Evolutionary conservation across 768 basidiomycete genomes (phyloP), one percentile per base, ranked within the genome.

Genomic region (Boletellus sp.): DNA sequence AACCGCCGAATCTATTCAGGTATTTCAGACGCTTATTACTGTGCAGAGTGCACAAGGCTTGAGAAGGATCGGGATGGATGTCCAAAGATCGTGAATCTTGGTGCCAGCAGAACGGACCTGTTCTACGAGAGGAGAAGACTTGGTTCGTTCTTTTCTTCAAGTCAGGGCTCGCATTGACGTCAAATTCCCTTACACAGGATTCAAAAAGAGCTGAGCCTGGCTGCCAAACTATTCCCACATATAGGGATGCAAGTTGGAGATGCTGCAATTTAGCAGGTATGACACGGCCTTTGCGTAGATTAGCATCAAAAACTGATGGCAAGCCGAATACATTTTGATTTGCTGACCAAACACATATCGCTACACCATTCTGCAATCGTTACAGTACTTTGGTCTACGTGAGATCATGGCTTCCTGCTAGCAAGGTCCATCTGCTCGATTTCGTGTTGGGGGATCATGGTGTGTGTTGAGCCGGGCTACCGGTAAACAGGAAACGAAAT

Each of bases 1-100:
- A 53, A 45, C 2, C 17, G 6, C 26, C 23, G 31, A n/a, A 39
- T 39, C 3, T 31, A 33, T 19, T 47, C 42, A 95, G 95, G 95
- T 63, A 96, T 99, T 44, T 97, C 94, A 22, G 96, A 99, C 66
- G 96, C 96, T 3, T 98, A 98, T 70, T 99, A 99, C 63, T 99
- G 96, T 56, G 94, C 95, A 1, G 94, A 95, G 72, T 97, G 92
- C 63, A 93, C 90, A n/a, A 77, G 94, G 43, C 73, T 98, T 43
- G 96, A 99, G 67, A 98, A 98, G 65, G 94, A 97, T 61, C 77
- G 96, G 32, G 96, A 99, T 69, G 96, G 96, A 1, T 99, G 96
- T 74, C 94, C 94, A 8, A 98, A 97, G 80, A 93, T 95, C 61
- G 92, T 95, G 54, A 95, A 96, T 65, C 76, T 96, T n/a, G 94